Evolutionary conservation across 2,329 filamentous ascomycete genomes (phyloP).

Genomic region (Chrysoporthe cubensis): DNA sequence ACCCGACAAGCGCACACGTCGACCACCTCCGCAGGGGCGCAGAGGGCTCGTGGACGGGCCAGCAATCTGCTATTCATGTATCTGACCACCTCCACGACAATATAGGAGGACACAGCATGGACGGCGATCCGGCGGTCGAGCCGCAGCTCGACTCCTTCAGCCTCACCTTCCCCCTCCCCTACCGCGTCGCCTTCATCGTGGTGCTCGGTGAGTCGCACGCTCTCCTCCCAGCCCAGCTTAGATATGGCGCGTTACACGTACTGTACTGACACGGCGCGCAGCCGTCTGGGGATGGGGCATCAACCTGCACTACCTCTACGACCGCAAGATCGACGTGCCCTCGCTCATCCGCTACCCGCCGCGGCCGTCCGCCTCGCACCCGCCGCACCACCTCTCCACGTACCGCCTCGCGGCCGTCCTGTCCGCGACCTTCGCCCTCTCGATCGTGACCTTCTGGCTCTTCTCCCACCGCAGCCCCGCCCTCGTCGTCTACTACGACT

Average conservation of each 20-base stretch:
- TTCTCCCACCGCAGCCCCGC: conserved; percentile 72
- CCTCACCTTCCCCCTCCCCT: conserved; percentile 84
- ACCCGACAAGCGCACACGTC: background rate
- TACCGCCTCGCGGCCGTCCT: conserved; percentile 85
- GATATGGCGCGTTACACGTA: background rate
- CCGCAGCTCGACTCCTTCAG: conserved; percentile 81
- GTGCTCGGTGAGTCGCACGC: conserved; percentile 67
- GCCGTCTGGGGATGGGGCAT: conserved; percentile 94
- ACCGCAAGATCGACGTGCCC: conserved; percentile 84
- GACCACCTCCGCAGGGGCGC: background rate
- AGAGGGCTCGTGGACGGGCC: background rate
- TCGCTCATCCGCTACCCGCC: conserved; percentile 83
- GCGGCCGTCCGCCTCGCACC: conserved; percentile 70
- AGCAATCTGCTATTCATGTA: conserved; percentile 19
- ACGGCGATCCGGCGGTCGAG: conserved; percentile 74
- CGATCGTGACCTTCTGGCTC: conserved; percentile 81
- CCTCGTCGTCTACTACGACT: conserved; percentile 77
- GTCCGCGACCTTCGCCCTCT: conserved; percentile 70
- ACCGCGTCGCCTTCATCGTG: conserved; percentile 83
- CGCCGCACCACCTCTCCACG: conserved; percentile 77
- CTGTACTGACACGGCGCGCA: conserved; percentile 40
- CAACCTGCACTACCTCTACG: conserved; percentile 85
- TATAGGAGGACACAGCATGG: conserved; percentile 53
- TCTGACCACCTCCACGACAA: conserved; percentile 11
- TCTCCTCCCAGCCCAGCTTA: no score